Evolutionary conservation across 139 green algal genomes (phyloP), one percentile per base, ranked within the genome.

Genomic region (Chlorella sp.): DNA sequence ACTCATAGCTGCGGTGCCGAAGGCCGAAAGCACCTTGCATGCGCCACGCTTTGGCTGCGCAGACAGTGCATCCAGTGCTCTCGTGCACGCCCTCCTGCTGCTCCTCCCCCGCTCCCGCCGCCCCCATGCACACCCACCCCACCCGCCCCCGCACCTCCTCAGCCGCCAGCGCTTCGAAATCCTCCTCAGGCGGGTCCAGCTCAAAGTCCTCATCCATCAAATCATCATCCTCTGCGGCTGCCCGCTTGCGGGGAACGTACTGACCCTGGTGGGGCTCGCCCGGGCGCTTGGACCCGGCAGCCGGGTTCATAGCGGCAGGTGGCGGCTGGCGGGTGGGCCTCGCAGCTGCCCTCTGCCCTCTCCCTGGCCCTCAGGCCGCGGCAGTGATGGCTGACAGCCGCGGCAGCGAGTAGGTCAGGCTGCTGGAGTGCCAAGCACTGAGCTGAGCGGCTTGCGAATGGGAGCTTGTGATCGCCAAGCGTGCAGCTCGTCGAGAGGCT

Each of bases 131-230:
- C 48, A 57, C 48, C 48, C 84, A 3, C 68, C 48, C 48, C 48
- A 57, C 48, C 48, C 30, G 14, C 34, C n/a, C 2, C 3, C 71
- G 3, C 66, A 87, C 89, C 64, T 92, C 88, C 24, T 83, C 21
- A 37, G 57, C 77, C 42, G 60, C 32, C 37, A 37, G 42, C 28
- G 37, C 71, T 3, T 94, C 91, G 32, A 92, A 89, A 3, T 89
- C 78, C 21, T 94, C 93, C 48, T 94, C 92, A 3, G 84, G 82
- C 5, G 77, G 87, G 22, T 93, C 91, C 37, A 93, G 16, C 39
- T 87, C 89, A 77, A 95, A 90, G 36, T 92, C 89, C 42, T 94
- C 92, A 39, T 91, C 89, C 61, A 94, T 89, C 30, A 91, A 36
- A 32, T 91, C 88, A 71, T 93, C 85, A 18, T 90, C 85, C n/a